Base-by-base conservation (phyloP, 2,329 filamentous ascomycete genomes). In the Macrophomina tecta region DNA sequence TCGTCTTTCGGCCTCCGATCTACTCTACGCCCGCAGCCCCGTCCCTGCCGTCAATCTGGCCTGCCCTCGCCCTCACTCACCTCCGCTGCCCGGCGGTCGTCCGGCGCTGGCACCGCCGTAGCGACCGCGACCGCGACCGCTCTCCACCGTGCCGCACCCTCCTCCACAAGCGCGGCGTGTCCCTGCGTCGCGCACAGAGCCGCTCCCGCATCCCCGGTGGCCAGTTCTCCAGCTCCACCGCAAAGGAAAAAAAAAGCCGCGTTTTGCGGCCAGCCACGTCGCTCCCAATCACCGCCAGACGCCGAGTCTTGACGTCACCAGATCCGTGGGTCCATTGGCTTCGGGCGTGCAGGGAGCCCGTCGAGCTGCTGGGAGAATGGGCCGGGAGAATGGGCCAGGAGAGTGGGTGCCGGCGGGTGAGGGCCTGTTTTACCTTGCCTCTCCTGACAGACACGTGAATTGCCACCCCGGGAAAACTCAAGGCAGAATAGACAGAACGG, bases 391-490 rank as follows among this genome's bases (percentile, higher is more conserved):
- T 18, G 18, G 18, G 18, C 18, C 18, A 18, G 18, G 18, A 18
- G 18, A 18, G 18, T 18, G 18, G 18, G 18, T 18, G 18, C 18
- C 18, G 18, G 18, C 18, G 58, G 58, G 28, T 36, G 58, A 48
- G 58, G 30, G 40, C 40, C 42, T 38, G 32, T 62, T 62, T 62
- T 62, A 62, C 58, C 58, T 62, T 45, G 58, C 38, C 42, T 62
- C 58, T 62, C 58, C 58, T 62, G 58, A 62, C 38, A 62, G 42
- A 42, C 58, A 62, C 58, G 58, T 49, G 58, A 49, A 62, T 49
- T 38, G 45, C 42, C 58, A 62, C 58, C 58, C 42, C 42, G 9
- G 58, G 23, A 18, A 28, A 45, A 34, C 7, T 45, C 40, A 46
- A 60, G 53, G 6, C 23, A 38, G 5, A 38, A 18, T 38, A n/a